Base-by-base conservation (phyloP, 1,284 basidiomycete genomes). In the Stygiomarasmius scandens region DNA sequence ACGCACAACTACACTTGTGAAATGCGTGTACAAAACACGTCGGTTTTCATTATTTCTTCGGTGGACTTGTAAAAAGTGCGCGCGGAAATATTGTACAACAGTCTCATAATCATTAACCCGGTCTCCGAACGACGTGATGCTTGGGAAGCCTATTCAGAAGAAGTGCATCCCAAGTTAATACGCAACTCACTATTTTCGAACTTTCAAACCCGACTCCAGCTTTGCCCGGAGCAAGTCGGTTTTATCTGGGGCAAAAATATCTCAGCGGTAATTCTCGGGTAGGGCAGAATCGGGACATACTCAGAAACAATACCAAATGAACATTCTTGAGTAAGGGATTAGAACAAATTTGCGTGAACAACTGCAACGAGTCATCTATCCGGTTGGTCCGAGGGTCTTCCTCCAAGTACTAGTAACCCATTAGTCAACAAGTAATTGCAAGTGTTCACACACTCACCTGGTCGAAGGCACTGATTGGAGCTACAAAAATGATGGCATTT, bases 381-480 rank as follows among this genome's bases (percentile, higher is more conserved):
- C 90, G 78, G 64, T 93, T 93, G 46, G 86, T 89, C 55, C 85
- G 82, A 22, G 88, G 86, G 67, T 93, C 90, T 74, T 93, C 90
- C 66, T 92, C 90, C 22, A 93, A 77, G 48, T 32, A 23, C 24
- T 36, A 38, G 25, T 10, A 32, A 12, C 5, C 29, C 20, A 16
- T 54, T 54, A 14, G 54, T 19, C 20, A 24, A 5, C 45, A 44
- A 14, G 55, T 38, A 12, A 52, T 59, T 54, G 38, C 10, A 64
- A 36, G 43, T 49, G 23, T 60, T n/a, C n/a, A n/a, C n/a, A n/a
- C n/a, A n/a, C 74, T 56, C 66, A 87, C 89, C 78, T 92, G 90
- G 73, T 93, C 90, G 67, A 92, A 93, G 6, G 91, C 91, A 67
- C 89, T 92, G 59, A 93, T 84, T n/a, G 90, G 90, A 29, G 91